Percentiles rank a stretch among this genome's conserved stretches.
Conservation (phyloP, 75 land plant species). For the Chamaecyparis obtusa region DNA sequence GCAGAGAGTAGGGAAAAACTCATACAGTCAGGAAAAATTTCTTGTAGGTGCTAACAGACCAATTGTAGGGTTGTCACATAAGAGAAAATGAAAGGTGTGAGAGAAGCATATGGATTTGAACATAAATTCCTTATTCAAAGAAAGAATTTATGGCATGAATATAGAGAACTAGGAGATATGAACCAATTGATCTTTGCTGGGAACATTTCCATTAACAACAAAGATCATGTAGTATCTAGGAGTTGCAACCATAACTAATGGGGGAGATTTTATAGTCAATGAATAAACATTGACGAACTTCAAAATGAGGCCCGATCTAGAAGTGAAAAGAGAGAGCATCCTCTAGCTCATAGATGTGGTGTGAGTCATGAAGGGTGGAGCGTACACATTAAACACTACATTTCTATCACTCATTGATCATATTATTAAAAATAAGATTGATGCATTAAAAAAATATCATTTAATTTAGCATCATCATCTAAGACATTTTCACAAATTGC, state of each 20-base stretch:
- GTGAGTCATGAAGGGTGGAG: slow-evolving; percentile 17
- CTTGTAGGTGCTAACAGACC: too few species aligned
- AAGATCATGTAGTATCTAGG: slow-evolving; percentile 59
- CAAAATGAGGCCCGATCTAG: not conserved
- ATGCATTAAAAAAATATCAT: too few species aligned
- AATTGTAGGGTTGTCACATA: too few species aligned
- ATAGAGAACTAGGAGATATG: not conserved
- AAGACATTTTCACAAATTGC: too few species aligned
- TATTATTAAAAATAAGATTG: too few species aligned
- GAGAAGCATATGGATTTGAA: too few species aligned
- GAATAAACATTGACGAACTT: not conserved
- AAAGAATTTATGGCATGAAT: not conserved
- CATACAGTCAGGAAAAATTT: too few species aligned
- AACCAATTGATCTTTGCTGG: slow-evolving; percentile 48
- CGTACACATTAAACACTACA: slow-evolving; percentile 33
- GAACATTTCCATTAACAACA: slow-evolving; percentile 33
- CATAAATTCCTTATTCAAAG: not conserved
- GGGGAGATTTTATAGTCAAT: slow-evolving; percentile 37
- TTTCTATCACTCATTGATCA: not conserved
- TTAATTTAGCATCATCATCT: too few species aligned
- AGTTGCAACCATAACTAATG: slow-evolving; percentile 41
- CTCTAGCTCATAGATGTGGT: too few species aligned
- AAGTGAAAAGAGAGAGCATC: not conserved
- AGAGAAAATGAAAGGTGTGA: too few species aligned
- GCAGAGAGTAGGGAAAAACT: too few species aligned